phyloP scores from a whole-genome alignment of 306 rosid genomes.

The Cucurbita pepo region DNA sequence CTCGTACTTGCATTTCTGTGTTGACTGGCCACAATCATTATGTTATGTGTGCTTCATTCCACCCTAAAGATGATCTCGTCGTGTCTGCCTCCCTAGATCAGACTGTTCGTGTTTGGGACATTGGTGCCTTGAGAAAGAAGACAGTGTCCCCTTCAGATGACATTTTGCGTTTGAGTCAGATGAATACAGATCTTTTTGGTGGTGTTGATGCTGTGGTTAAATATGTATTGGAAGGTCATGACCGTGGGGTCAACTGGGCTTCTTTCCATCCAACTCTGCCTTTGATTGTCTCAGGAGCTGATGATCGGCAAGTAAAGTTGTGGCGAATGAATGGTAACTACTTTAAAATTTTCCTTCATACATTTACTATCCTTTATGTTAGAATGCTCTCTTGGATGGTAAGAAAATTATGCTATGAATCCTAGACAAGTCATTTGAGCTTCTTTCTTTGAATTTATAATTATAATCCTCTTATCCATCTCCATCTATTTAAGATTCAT shows the following conservation, averaged over 20 bases:
- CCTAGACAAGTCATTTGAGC: not conserved
- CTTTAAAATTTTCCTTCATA: not conserved
- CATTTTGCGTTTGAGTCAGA: slow-evolving; percentile 74
- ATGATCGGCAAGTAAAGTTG: slow-evolving; percentile 88
- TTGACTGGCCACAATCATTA: slow-evolving; percentile 95
- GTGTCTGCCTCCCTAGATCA: slow-evolving; percentile 95
- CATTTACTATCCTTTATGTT: not conserved
- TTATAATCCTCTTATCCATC: not conserved
- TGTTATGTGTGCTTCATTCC: slow-evolving; percentile 95
- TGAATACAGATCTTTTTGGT: slow-evolving; percentile 94
- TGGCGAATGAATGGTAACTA: slow-evolving; percentile 90
- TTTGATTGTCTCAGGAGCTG: slow-evolving; percentile 92
- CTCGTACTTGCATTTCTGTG: slow-evolving; percentile 90
- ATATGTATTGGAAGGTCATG: slow-evolving; percentile 96
- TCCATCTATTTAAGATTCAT: not conserved
- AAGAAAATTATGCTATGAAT: not conserved
- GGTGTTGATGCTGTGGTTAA: slow-evolving; percentile 87
- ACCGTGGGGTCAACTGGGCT: slow-evolving; percentile 98
- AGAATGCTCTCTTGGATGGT: not conserved
- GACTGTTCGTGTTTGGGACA: slow-evolving; percentile 98
- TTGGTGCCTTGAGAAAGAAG: slow-evolving; percentile 80
- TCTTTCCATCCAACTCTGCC: slow-evolving; percentile 86
- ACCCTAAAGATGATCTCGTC: slow-evolving; percentile 86
- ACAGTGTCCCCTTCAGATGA: slow-evolving; percentile 89
- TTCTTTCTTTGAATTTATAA: not conserved